Evolutionary conservation across 768 basidiomycete genomes (phyloP).

Genomic region (Scleroderma citrinum): DNA sequence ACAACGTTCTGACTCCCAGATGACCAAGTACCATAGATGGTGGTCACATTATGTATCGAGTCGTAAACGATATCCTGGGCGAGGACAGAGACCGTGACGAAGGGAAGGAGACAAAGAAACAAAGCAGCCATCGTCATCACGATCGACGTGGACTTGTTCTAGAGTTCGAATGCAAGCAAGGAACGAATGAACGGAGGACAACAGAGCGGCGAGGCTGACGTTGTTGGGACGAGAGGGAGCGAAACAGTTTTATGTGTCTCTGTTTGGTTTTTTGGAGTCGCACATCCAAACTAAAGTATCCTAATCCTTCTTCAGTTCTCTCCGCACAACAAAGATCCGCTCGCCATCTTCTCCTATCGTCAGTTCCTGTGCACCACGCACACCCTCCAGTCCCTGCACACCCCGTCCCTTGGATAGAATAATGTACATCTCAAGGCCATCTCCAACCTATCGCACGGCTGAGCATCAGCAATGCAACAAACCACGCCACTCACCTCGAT

Average conservation of each 20-base stretch:
- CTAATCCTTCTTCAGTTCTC: conserved; percentile 82
- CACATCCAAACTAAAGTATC: neutral
- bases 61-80: conserved; percentile 39
- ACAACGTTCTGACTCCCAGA: conserved; percentile 69
- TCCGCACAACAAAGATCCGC: conserved; percentile 67
- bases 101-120: conserved; percentile 15
- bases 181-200: neutral
- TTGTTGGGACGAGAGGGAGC: conserved; percentile 11
- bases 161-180: neutral
- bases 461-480: conserved; percentile 3
- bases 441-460: conserved; percentile 64
- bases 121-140: conserved; percentile 19
- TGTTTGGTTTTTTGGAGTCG: conserved; percentile 16
- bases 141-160: conserved; percentile 1
- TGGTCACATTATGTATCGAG: conserved; percentile 57
- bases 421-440: conserved; percentile 90
- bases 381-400: conserved; percentile 49
- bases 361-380: conserved; percentile 59
- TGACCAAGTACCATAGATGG: conserved; percentile 78
- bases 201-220: conserved; percentile 30
- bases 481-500: conserved; percentile 67
- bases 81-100: conserved; percentile 23
- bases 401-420: conserved; percentile 67
- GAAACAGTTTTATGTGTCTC: conserved; percentile 13
- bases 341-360: conserved; percentile 58